phyloP scores from a whole-genome alignment of 495 filamentous ascomycete species.

The Penicillium cinerascens region DNA sequence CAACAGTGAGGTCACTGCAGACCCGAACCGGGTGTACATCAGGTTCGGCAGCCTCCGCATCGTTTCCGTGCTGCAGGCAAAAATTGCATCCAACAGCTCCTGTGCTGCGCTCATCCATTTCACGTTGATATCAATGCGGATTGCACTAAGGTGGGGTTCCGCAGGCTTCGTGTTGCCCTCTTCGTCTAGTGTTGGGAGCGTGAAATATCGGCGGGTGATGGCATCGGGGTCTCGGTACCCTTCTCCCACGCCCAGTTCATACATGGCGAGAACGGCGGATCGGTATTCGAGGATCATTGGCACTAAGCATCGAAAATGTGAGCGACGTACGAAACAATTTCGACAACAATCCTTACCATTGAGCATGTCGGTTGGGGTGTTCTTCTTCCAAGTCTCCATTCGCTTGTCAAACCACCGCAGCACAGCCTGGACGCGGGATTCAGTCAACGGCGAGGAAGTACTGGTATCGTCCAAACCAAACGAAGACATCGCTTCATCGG shows the following conservation, averaged over 20 bases:
- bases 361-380: slow-evolving; percentile 34
- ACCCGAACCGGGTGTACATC: slow-evolving; percentile 42
- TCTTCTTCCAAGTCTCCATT: slow-evolving; percentile 44
- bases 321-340: not conserved
- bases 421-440: slow-evolving; percentile 44
- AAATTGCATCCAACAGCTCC: slow-evolving; percentile 42
- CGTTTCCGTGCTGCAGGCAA: slow-evolving; percentile 35
- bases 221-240: slow-evolving; percentile 50
- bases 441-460: slow-evolving; percentile 37
- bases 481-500: slow-evolving; percentile 45
- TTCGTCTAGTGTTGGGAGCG: slow-evolving; percentile 36
- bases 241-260: slow-evolving; percentile 49
- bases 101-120: slow-evolving; percentile 50
- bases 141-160: slow-evolving; percentile 31
- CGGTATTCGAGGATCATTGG: slow-evolving; percentile 47
- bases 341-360: slow-evolving; percentile 25
- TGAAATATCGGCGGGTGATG: slow-evolving; percentile 36
- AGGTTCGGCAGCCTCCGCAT: slow-evolving; percentile 46
- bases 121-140: slow-evolving; percentile 47
- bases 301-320: slow-evolving; percentile 20
- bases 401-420: slow-evolving; percentile 47
- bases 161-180: slow-evolving; percentile 20
- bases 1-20: slow-evolving; percentile 44
- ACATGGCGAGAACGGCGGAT: slow-evolving; percentile 43
- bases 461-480: slow-evolving; percentile 51